These are phyloP conservation scores for Pseudomonodictys pantanalensis DNA, from an alignment of 495 filamentous ascomycete species.

Conservation along the genomic window DNA sequence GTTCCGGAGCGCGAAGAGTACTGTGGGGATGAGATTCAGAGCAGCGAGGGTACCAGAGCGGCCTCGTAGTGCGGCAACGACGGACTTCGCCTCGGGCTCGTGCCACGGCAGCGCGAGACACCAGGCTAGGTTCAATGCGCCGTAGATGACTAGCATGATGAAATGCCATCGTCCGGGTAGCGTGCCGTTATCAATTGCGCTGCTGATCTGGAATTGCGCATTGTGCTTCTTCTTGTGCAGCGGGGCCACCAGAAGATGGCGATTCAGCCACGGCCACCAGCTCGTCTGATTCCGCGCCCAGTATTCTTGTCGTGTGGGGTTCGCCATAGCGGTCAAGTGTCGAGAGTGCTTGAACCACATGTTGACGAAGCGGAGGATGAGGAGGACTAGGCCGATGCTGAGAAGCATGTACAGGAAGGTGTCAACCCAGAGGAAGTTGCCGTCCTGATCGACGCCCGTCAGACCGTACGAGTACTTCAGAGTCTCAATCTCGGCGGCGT, in stretches of 20 bases:
- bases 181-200: conserved; percentile 83
- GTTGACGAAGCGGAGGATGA: conserved; percentile 57
- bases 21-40: conserved; percentile 87
- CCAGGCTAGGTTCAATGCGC: conserved; percentile 74
- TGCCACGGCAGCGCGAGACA: conserved; percentile 69
- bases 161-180: conserved; percentile 83
- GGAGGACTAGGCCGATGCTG: conserved; percentile 50
- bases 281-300: conserved; percentile 64
- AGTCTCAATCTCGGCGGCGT: background rate
- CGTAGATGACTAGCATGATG: conserved; percentile 67
- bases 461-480: conserved; percentile 38
- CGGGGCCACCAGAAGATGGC: conserved; percentile 77
- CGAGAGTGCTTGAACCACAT: conserved; percentile 67
- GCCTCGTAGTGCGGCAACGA: conserved; percentile 70
- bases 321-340: conserved; percentile 63
- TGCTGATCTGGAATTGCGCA: conserved; percentile 78
- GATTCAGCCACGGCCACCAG: conserved; percentile 70
- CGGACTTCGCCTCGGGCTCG: conserved; percentile 42
- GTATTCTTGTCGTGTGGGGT: conserved; percentile 51
- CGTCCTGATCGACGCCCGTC: conserved; percentile 40
- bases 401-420: conserved; percentile 44
- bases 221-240: conserved; percentile 83
- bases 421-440: conserved; percentile 41
- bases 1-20: conserved; percentile 87
- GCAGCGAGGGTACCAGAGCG: conserved; percentile 78